Conservation (phyloP, 345 rosid species). For the Eucalyptus marginata region DNA sequence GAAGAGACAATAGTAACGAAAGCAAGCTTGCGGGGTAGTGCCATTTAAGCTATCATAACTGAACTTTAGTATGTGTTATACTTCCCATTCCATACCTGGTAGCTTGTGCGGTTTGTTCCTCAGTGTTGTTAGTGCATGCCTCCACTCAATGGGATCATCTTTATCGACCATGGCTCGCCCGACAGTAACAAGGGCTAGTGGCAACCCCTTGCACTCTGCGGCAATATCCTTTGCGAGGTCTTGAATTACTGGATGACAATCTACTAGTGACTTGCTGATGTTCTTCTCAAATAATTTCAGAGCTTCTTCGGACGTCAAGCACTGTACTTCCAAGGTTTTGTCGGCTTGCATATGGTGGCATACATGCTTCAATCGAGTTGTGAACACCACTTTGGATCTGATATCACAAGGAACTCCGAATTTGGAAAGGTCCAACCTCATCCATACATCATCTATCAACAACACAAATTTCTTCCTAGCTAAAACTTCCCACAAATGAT, state of each 20-base stretch:
- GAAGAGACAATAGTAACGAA: slow-evolving; percentile 1
- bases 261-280: neutral
- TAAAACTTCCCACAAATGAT: neutral
- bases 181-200: slow-evolving; percentile 3
- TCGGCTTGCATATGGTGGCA: neutral
- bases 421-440: neutral
- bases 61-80: neutral
- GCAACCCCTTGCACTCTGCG: neutral
- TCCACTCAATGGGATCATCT: neutral
- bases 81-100: neutral
- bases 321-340: neutral
- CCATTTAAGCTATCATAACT: slow-evolving; percentile 5
- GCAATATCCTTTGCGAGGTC: neutral
- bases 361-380: neutral
- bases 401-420: neutral
- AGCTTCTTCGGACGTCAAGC: neutral
- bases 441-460: slow-evolving; percentile 9
- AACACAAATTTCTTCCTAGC: neutral
- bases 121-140: neutral
- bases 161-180: neutral
- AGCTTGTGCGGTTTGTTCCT: neutral
- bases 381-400: neutral
- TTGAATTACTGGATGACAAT: neutral
- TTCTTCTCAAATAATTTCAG: neutral
- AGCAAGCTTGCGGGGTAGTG: neutral